Conservation (phyloP, 768 basidiomycete species). For the Naganishia vishniacii region DNA sequence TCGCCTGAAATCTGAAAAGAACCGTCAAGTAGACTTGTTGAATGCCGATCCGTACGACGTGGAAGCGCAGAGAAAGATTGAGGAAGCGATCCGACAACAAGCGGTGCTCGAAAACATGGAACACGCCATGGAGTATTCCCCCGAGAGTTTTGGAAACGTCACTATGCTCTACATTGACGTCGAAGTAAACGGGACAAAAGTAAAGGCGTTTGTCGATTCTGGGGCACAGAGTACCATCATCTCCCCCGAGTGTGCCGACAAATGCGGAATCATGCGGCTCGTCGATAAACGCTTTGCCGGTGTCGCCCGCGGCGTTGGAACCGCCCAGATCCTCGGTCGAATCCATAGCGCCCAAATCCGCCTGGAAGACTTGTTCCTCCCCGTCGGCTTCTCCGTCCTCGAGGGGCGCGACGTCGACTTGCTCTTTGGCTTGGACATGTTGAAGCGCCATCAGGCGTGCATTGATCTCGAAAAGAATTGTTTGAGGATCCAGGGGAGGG, state of each 20-base stretch:
- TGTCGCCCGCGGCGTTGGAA: conserved; percentile 88
- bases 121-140: conserved; percentile 85
- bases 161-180: conserved; percentile 93
- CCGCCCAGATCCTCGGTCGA: conserved; percentile 85
- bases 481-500: conserved; percentile 83
- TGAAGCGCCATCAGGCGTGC: conserved; percentile 91
- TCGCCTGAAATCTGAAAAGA: conserved; percentile 53
- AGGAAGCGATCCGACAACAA: conserved; percentile 83
- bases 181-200: conserved; percentile 81
- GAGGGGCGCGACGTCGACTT: conserved; percentile 93
- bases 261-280: conserved; percentile 93
- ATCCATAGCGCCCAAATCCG: conserved; percentile 91
- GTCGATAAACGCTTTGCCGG: conserved; percentile 81
- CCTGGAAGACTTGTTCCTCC: conserved; percentile 71
- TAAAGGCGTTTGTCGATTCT: conserved; percentile 97
- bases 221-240: conserved; percentile 97
- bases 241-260: conserved; percentile 85
- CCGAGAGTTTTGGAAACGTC: conserved; percentile 88
- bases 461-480: conserved; percentile 88
- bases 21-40: conserved; percentile 55
- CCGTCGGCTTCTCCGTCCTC: conserved; percentile 91
- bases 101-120: conserved; percentile 86
- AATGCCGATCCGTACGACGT: conserved; percentile 86
- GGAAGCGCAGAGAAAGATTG: conserved; percentile 86
- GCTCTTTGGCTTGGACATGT: conserved; percentile 98